phyloP scores from a whole-genome alignment of 805 yeast species.

The Ogataea wickerhamii region DNA sequence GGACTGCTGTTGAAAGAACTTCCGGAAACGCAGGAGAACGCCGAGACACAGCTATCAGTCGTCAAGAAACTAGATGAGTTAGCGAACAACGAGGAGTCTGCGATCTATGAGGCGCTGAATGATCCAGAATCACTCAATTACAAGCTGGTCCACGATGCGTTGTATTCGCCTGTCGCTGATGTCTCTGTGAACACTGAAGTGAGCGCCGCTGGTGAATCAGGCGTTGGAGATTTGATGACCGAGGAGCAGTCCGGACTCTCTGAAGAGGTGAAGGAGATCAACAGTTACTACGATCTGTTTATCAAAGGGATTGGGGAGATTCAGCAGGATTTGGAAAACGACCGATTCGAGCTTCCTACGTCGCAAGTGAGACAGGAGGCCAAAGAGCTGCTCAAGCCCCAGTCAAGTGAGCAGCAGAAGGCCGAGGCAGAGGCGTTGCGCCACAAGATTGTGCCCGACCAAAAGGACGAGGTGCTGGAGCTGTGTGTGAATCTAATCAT shows the following conservation, averaged over 20 bases:
- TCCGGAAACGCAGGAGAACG: constrained; percentile 9
- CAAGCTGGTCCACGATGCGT: constrained; percentile 15
- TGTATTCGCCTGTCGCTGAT: constrained; percentile 5
- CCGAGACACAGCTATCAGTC: constrained; percentile 15
- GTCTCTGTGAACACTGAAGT: constrained; percentile 2
- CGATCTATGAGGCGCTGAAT: constrained; percentile 21
- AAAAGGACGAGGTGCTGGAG: constrained; percentile 66
- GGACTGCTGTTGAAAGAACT: constrained; percentile 12
- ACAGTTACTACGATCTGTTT: constrained; percentile 29
- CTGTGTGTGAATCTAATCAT: constrained; percentile 83
- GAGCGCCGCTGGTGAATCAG: constrained; percentile 7
- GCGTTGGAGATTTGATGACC: constrained; percentile 9
- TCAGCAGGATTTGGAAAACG: constrained; percentile 25
- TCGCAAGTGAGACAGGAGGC: constrained; percentile 16
- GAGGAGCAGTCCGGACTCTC: constrained; percentile 25
- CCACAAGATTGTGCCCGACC: constrained; percentile 54
- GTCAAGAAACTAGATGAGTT: constrained; percentile 19
- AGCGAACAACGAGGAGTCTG: constrained; percentile 18
- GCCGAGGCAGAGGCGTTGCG: constrained; percentile 50
- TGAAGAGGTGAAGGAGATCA: constrained; percentile 22
- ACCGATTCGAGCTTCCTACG: constrained; percentile 21
- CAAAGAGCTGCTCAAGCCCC: constrained; percentile 35
- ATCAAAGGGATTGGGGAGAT: constrained; percentile 29
- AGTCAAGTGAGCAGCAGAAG: constrained; percentile 63
- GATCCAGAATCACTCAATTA: constrained; percentile 23